A percentile compares a stretch with the other conserved stretches of the same genome.
Conservation (phyloP, 1,139 yeast species). For the Saccharomyces hybrid region DNA sequence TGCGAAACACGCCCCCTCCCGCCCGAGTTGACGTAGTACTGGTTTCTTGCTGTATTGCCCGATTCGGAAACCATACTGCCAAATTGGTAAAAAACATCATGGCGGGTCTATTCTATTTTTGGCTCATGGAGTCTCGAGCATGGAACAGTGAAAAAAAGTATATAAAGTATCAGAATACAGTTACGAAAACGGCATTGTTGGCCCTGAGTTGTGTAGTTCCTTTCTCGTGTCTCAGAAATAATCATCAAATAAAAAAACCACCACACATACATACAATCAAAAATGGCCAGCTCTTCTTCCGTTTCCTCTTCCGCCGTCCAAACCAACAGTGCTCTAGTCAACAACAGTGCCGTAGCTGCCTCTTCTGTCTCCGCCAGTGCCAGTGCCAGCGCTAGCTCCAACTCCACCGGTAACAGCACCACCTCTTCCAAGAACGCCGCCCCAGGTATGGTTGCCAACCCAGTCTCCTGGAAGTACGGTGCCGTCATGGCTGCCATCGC, state of each 20-base stretch:
- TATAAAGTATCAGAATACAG: no score
- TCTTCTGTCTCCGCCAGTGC: conserved; percentile 19
- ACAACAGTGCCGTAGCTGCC: conserved; percentile 21
- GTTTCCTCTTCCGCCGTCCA: conserved; percentile 10
- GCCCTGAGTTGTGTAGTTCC: no score
- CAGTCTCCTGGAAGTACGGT: conserved; percentile 31
- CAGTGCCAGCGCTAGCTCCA: conserved; percentile 6
- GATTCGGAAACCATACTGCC: neutral
- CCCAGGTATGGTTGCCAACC: conserved; percentile 27
- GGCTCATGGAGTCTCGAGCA: no score
- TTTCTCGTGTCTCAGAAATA: no score
- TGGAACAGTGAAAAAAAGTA: no score
- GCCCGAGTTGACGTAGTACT: neutral
- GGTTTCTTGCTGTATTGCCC: neutral
- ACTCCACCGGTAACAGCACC: conserved; percentile 7
- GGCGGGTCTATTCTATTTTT: no score
- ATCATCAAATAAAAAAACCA: no score
- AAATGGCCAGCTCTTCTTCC: neutral
- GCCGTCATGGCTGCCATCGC: conserved; percentile 26
- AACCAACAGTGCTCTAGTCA: conserved; percentile 22
- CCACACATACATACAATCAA: no score
- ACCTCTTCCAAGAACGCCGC: conserved; percentile 18
- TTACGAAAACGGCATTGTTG: no score
- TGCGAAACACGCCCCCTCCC: neutral
- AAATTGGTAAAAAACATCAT: neutral